Base-by-base conservation (phyloP, 345 rosid genomes). In the Arabis alpina region DNA sequence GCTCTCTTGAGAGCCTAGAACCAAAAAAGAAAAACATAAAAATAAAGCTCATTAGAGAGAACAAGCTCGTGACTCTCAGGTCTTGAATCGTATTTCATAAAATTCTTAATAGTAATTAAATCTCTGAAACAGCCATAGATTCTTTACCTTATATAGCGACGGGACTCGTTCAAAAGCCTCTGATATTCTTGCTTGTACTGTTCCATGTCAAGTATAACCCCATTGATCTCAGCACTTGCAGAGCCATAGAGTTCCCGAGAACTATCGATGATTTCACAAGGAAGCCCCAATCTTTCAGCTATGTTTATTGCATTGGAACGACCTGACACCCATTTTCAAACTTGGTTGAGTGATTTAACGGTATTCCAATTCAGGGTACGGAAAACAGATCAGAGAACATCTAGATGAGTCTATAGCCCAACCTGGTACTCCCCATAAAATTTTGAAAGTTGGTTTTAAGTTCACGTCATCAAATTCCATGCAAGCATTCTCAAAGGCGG, bases 391-490 rank as follows among this genome's bases (percentile, higher is more conserved):
- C 56, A 52, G 39, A 45, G 30, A 27, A 11, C 42, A 13, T 50
- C 19, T 16, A 57, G 56, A 67, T 10, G 50, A 54, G 34, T 14
- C 0, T 43, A 55, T 71, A 36, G 57, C 48, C 55, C 71, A 80
- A 93, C 98, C 97, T 91, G 98, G 98, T 74, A 93, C 84, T 74
- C 98, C 98, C 98, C 97, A 93, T 32, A 93, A 84, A 64, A 93
- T 85, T 81, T 82, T 91, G 82, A 85, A 91, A 66, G 98, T 93
- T 55, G 98, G 98, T 77, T 80, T 86, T 66, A 91, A 79, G 69
- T 91, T 91, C 60, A 80, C 86, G 71, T 91, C 96, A 80, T 91
- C 97, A 61, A 91, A 93, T 86, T 91, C 98, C 98, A 93, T 85
- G 75, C 92, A 93, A 73, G 98, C 97, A 80, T 93, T 91, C 79